Evolutionary conservation across 805 yeast species (phyloP).

Genomic region (Ogataea corticis): DNA sequence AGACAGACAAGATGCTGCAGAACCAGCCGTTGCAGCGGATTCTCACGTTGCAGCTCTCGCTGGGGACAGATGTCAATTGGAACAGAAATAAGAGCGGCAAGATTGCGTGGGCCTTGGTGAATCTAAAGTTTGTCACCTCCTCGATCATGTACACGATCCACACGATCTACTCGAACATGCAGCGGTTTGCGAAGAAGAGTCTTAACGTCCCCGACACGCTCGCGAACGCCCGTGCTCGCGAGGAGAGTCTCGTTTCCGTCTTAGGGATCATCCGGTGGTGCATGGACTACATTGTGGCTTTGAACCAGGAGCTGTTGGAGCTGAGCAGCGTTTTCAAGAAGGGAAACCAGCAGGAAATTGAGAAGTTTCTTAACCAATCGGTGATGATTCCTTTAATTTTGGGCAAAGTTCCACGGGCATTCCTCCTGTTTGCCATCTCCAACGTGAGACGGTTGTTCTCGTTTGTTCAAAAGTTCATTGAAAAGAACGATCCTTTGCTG

Average conservation of each 20-base stretch:
- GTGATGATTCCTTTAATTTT: constrained; percentile 59
- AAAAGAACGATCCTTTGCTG: constrained; percentile 43
- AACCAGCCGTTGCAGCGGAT: constrained; percentile 78
- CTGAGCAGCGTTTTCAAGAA: constrained; percentile 34
- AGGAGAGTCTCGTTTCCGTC: constrained; percentile 60
- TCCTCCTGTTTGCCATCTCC: constrained; percentile 64
- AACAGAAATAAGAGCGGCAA: constrained; percentile 40
- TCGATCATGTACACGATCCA: constrained; percentile 64
- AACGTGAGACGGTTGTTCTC: constrained; percentile 65
- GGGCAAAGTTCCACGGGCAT: constrained; percentile 69
- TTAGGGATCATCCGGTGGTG: constrained; percentile 88
- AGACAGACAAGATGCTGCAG: constrained; percentile 70
- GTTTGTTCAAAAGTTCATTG: constrained; percentile 55
- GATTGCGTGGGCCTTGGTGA: constrained; percentile 64
- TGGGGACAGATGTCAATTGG: constrained; percentile 53
- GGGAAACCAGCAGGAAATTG: constrained; percentile 23
- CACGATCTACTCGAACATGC: constrained; percentile 63
- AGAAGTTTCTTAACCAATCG: constrained; percentile 26
- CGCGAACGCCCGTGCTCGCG: constrained; percentile 44
- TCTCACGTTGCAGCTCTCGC: constrained; percentile 63
- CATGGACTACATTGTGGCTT: constrained; percentile 69
- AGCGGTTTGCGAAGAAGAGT: constrained; percentile 56
- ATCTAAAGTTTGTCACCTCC: constrained; percentile 69
- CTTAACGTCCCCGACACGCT: constrained; percentile 48
- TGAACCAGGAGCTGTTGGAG: constrained; percentile 71